Base-by-base conservation (phyloP, 495 filamentous ascomycete genomes). In the Penicillium simplicissimum region DNA sequence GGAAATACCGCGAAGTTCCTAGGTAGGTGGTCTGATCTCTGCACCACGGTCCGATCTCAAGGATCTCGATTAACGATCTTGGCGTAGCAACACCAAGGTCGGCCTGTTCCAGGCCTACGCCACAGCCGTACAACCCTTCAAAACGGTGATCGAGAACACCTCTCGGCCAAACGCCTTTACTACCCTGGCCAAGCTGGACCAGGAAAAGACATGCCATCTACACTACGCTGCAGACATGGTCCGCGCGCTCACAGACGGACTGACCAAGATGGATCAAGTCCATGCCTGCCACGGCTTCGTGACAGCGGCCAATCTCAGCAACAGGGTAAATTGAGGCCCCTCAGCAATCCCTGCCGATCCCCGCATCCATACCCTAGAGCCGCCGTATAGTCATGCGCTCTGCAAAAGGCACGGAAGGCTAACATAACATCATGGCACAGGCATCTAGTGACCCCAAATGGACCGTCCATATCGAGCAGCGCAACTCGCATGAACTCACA, bases 1-100 rank as follows among this genome's bases (percentile, higher is more conserved):
- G 74, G 51, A 81, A 78, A 66, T 85, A 86, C 62, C 78, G 82
- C 60, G 82, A 84, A 61, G 84, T 85, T 38, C 84, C 82, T 8
- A 82, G 79, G 81, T 83, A 56, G 58, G 77, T 74, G 33, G 47
- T 43, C 43, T 19, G 34, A 8, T 8, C 3, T n/a, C 2, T n/a
- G 5, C 6, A 2, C 14, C 49, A 8, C n/a, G 9, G 21, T 28
- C 34, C 31, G 28, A 53, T 34, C 35, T 43, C 35, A 40, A 25
- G 42, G 10, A 17, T 13, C 23, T 8, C 38, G 62, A 60, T 65
- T 63, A 55, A 71, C 62, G 45, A 52, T 28, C 43, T 4, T 34
- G 2, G 31, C 7, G 17, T 65, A 79, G 77, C 62, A 79, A 79
- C 59, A 79, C 77, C 60, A 85, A 83, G 67, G 84, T 86, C 15